phyloP scores from a whole-genome alignment of 139 green algal genomes.

The Diplosphaera chodatii region DNA sequence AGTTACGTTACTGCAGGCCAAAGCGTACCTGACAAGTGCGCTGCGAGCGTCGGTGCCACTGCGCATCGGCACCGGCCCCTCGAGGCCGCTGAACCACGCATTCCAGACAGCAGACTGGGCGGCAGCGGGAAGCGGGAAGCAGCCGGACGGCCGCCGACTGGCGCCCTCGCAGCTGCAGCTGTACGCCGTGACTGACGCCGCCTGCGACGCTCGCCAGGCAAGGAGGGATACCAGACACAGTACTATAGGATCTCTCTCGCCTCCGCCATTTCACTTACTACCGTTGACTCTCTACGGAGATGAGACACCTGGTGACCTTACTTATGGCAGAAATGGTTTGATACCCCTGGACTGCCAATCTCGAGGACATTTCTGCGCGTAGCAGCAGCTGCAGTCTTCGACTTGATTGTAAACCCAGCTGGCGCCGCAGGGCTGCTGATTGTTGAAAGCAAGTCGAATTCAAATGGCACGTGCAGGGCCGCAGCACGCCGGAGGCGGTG shows the following conservation, averaged over 20 bases:
- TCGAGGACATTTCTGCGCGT: too few relatives aligned
- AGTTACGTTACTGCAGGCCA: constrained; percentile 24
- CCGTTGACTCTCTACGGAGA: too few relatives aligned
- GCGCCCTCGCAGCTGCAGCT: constrained; percentile 42
- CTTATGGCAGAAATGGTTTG: too few relatives aligned
- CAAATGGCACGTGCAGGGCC: background rate
- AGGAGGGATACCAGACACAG: background rate
- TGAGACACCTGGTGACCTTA: too few relatives aligned
- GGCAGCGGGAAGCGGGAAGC: background rate
- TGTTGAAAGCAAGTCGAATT: too few relatives aligned
- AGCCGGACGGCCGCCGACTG: background rate
- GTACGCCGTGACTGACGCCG: constrained; percentile 80
- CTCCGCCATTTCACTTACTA: too few relatives aligned
- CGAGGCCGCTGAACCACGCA: constrained; percentile 46
- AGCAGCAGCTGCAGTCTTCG: too few relatives aligned
- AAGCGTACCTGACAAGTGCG: constrained; percentile 58
- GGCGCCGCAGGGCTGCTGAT: too few relatives aligned
- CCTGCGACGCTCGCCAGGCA: constrained; percentile 39
- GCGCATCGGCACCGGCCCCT: constrained; percentile 63
- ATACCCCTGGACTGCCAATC: too few relatives aligned
- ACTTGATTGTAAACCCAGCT: too few relatives aligned
- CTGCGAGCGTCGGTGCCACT: constrained; percentile 49
- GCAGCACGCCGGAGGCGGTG: constrained; percentile 51
- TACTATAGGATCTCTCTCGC: background rate
- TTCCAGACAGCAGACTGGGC: constrained; percentile 12